Evolutionary conservation across 352 stramenopile species (phyloP), one percentile per base, ranked within the genome.

Genomic region (Albugo laibachii): DNA sequence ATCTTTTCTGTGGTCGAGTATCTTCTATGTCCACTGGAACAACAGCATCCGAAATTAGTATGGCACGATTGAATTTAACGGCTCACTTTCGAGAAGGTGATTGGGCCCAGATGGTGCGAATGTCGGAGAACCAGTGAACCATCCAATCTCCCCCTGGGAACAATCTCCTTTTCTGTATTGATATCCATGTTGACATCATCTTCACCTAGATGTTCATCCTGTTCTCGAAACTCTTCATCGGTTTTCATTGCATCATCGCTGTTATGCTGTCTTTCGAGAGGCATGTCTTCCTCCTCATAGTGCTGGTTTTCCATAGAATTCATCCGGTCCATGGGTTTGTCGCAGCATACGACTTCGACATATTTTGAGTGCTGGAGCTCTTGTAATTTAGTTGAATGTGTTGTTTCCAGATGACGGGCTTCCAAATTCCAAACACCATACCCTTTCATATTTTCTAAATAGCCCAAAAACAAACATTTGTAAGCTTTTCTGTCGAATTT

Each of bases 391-490:
- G 19, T 8, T 19, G 16, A 10, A 21, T 8, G 38, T 21, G 38
- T 8, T 43, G 16, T 19, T 19, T 43, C 38, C 38, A 31, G 8
- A 8, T 8, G 16, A 21, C 8, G 19, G 21, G n/a, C 21, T 54
- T 44, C 41, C 13, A 52, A 3, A 43, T 55, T 43, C n/a, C 24
- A 52, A 4, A 55, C 37, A 36, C 48, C 19, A 47, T 61, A 61
- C 18, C 41, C 54, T 34, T 62, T 59, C 1, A 40, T 40, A 19
- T n/a, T 15, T 15, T 50, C 53, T 13, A 48, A 40, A 39, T 64
- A 59, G 15, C 53, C 59, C 27, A 65, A 10, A 27, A 60, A 56
- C 0, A 52, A 49, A 35, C 37, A 62, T n/a, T 62, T 47, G 45
- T 53, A 60, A 13, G 42, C 47, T 24, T 61, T 55, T 6, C 42